A percentile compares a stretch with the other conserved stretches of the same genome.
phyloP scores from a whole-genome alignment of 768 basidiomycete species.

The Pleurotus giganteus region DNA sequence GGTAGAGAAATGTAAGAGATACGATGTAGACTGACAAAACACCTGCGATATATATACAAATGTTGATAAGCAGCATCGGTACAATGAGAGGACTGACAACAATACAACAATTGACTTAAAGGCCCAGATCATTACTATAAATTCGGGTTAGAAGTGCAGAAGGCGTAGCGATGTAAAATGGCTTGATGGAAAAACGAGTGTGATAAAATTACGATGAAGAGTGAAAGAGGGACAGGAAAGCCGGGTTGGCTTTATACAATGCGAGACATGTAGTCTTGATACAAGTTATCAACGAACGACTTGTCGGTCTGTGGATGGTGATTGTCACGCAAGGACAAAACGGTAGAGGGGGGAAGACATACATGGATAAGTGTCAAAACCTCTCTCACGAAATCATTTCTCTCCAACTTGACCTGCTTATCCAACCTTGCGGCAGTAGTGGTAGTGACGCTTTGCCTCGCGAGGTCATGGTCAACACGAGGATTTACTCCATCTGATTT shows the following conservation, averaged over 20 bases:
- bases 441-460: conserved; percentile 27
- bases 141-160: background rate
- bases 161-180: background rate
- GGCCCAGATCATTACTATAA: background rate
- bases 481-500: background rate
- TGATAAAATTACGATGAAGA: background rate
- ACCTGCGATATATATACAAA: background rate
- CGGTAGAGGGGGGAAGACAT: conserved; percentile 20
- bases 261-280: conserved; percentile 41
- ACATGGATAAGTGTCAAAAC: conserved; percentile 63
- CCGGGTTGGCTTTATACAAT: background rate
- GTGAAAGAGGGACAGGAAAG: background rate
- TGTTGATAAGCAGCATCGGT: background rate
- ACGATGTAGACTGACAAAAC: background rate
- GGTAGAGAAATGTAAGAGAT: too few species aligned
- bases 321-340: conserved; percentile 7
- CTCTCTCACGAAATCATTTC: conserved; percentile 59
- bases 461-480: conserved; percentile 22
- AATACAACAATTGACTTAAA: background rate
- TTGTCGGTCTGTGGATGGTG: conserved; percentile 51
- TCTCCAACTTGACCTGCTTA: conserved; percentile 30
- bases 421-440: conserved; percentile 6
- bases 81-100: background rate
- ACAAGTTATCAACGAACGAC: conserved; percentile 62
- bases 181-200: background rate